Conservation (phyloP, 768 basidiomycete genomes). For the Kwoniella sp. region DNA sequence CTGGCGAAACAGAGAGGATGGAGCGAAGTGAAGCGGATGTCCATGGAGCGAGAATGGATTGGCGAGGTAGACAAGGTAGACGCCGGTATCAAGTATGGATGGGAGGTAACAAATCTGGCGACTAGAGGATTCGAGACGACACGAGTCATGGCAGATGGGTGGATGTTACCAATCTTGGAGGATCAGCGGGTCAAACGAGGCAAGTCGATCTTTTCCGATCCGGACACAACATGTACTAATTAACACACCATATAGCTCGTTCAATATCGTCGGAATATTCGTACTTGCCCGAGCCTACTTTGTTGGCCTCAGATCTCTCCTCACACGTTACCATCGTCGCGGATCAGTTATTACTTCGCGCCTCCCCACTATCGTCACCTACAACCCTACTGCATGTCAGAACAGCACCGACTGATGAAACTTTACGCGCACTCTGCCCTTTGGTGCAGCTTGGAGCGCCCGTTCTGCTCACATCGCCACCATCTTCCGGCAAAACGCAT, state of each 20-base stretch:
- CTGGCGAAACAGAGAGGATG: conserved; percentile 76
- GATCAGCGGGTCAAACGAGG: conserved; percentile 63
- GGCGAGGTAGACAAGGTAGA: conserved; percentile 67
- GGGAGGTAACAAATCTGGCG: conserved; percentile 17
- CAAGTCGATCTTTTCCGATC: conserved; percentile 26
- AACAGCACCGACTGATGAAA: conserved; percentile 65
- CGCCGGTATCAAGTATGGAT: conserved; percentile 55
- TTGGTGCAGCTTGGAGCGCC: conserved; percentile 72
- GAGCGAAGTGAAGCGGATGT: conserved; percentile 72
- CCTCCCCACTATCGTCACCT: conserved; percentile 21
- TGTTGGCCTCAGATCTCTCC: conserved; percentile 59
- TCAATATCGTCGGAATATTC: conserved; percentile 8
- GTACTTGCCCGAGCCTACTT: conserved; percentile 59
- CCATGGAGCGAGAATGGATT: conserved; percentile 65
- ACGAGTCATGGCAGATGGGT: conserved; percentile 65
- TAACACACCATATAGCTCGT: too few relatives aligned
- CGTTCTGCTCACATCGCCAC: conserved; percentile 76
- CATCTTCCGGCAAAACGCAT: conserved; percentile 85
- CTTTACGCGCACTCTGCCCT: conserved; percentile 67
- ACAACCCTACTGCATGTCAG: conserved; percentile 58
- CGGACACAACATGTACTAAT: too few relatives aligned
- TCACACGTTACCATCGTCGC: conserved; percentile 43
- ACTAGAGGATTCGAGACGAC: conserved; percentile 36
- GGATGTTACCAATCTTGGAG: conserved; percentile 78
- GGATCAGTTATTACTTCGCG: conserved; percentile 57